Evolutionary conservation across 179 eudicot species (phyloP), one percentile per base, ranked within the genome.

Genomic region (Vitellaria paradoxa): DNA sequence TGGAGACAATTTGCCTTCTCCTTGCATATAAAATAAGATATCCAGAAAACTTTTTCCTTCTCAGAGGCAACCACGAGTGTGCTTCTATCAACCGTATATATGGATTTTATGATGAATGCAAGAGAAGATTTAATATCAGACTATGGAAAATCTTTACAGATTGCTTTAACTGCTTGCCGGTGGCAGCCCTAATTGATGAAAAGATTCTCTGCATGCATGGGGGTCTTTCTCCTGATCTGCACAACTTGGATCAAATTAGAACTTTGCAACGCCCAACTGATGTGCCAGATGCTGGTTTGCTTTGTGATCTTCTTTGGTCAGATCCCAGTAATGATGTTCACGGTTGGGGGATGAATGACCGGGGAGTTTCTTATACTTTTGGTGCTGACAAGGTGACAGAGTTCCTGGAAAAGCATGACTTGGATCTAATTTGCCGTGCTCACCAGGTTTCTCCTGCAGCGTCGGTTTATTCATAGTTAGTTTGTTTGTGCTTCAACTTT

Each of bases 271-370:
- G 94, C 20, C 94, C 94, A 17, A 82, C 90, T 59, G 92, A 90
- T 79, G 90, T 90, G 40, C 94, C 94, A 4, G 94, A 90, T 56
- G 82, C 86, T 77, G 94, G 94, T 78, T 76, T 90, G 67, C 89
- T 90, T 71, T 90, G 94, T 81, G 94, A 90, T 78, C 80, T 90
- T 57, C 82, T 90, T 15, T 90, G 94, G 94, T 88, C 94, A 53
- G 94, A 90, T 82, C 94, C 94, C 18, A 81, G 89, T 80, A 86
- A 84, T 79, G 88, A 89, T 74, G 87, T 85, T 49, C 84, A 83
- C 81, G 94, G 94, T 77, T 90, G 94, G 94, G 89, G 91, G 60
- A 79, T 83, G 86, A 90, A 86, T 75, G 94, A 90, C 68, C 81
- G 94, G 72, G 93, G 91, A 63, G 93, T 90, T 55, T 90, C 93